Evolutionary conservation across 139 green algal species (phyloP).

Genomic region (Tetradesmus lagerheimii): DNA sequence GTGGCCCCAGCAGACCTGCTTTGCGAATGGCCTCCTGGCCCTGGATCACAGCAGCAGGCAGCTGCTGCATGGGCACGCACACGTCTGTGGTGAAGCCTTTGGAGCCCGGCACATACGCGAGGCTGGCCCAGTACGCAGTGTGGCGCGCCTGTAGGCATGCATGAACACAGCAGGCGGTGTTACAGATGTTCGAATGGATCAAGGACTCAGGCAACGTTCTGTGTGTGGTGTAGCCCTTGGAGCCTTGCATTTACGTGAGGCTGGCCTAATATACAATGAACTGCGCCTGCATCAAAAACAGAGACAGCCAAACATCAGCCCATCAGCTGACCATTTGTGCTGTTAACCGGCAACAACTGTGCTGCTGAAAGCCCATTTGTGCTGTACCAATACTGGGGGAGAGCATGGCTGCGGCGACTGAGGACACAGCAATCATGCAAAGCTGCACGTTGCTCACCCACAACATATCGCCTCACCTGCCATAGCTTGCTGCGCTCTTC

Average conservation of each 20-base stretch:
- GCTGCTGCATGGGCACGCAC: conserved; percentile 70
- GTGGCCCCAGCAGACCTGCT: conserved; percentile 62
- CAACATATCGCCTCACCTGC: conserved; percentile 58
- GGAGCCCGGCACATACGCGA: conserved; percentile 54
- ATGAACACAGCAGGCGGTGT: too few relatives aligned
- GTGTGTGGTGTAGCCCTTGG: too few relatives aligned
- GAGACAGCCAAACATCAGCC: neutral
- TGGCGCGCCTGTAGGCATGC: neutral
- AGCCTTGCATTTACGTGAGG: too few relatives aligned
- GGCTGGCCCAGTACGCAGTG: neutral
- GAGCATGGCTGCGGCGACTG: too few relatives aligned
- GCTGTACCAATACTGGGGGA: too few relatives aligned
- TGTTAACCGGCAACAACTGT: too few relatives aligned
- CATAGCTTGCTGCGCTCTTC: conserved; percentile 71
- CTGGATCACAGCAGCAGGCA: conserved; percentile 56
- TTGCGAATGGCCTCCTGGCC: conserved; percentile 50
- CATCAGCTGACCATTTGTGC: too few relatives aligned
- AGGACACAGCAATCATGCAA: too few relatives aligned
- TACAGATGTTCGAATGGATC: too few relatives aligned
- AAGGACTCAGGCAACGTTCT: too few relatives aligned
- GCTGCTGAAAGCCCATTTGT: too few relatives aligned
- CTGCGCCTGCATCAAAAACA: neutral
- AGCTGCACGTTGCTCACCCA: too few relatives aligned
- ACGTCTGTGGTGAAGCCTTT: conserved; percentile 71
- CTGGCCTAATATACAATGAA: neutral